Conservation (phyloP, 2,329 filamentous ascomycete species). For the Diaporthe ilicicola region DNA sequence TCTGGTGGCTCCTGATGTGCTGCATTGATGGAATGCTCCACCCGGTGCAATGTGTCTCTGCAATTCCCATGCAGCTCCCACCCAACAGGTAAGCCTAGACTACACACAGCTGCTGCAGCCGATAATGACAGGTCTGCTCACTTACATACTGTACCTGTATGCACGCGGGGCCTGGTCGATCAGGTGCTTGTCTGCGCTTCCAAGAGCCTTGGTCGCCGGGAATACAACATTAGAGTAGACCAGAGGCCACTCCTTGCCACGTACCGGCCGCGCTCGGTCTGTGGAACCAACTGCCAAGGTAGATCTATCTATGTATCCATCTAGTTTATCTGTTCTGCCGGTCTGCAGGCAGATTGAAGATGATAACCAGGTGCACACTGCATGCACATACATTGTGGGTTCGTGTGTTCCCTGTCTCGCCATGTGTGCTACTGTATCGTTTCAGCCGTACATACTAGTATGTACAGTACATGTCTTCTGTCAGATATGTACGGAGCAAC, state of each 20-base stretch:
- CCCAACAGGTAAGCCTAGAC: not conserved
- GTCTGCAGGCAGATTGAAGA: not conserved
- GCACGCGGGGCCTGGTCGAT: not conserved
- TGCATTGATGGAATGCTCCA: conserved; percentile 17
- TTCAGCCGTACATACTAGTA: too few species aligned
- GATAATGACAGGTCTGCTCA: not conserved
- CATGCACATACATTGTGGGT: not conserved
- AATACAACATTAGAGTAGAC: too few species aligned
- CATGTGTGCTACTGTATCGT: not conserved
- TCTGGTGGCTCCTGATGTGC: conserved; percentile 8
- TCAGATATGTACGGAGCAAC: too few species aligned
- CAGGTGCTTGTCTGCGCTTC: not conserved
- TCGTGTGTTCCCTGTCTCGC: not conserved
- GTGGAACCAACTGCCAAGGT: not conserved
- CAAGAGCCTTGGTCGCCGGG: not conserved
- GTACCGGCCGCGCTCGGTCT: not conserved
- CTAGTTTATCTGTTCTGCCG: conserved; percentile 2
- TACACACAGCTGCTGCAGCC: not conserved
- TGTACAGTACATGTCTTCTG: not conserved
- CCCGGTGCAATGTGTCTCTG: not conserved
- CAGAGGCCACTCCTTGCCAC: not conserved
- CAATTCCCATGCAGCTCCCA: not conserved
- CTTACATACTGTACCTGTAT: not conserved
- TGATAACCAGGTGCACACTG: not conserved
- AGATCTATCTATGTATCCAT: not conserved